Evolutionary conservation across 176 grass and related monocot species (phyloP).

Genomic region (Areca catechu): DNA sequence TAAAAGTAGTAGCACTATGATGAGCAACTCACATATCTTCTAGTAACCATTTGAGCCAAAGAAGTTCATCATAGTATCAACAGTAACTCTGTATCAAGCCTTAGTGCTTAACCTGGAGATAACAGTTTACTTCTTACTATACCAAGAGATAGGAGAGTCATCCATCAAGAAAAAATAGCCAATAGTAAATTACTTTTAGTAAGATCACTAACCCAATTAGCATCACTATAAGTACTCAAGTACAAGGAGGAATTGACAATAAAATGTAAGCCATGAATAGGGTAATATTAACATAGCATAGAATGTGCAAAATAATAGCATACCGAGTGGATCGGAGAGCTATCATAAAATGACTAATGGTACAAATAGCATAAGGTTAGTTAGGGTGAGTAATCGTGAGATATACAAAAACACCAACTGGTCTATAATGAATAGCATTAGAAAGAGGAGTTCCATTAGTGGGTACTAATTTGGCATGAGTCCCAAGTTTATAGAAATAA

Average conservation of each 20-base stretch:
- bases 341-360: background rate
- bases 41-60: background rate
- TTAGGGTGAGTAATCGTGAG: too few species aligned
- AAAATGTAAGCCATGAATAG: too few species aligned
- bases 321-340: too few species aligned
- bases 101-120: background rate
- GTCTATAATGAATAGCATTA: too few species aligned
- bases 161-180: background rate
- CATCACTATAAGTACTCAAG: background rate
- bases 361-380: too few species aligned
- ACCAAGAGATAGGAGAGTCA: background rate
- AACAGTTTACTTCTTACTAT: background rate
- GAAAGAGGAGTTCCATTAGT: too few species aligned
- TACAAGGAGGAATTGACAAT: background rate
- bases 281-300: background rate
- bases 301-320: background rate
- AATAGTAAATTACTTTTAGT: background rate
- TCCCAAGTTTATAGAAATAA: too few species aligned
- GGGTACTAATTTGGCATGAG: too few species aligned
- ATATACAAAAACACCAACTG: background rate
- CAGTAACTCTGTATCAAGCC: background rate
- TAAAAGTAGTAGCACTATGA: too few species aligned
- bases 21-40: background rate
- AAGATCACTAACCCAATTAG: background rate
- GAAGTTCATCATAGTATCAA: too few species aligned